Evolutionary conservation across 495 filamentous ascomycete genomes (phyloP).

Genomic region (Entonaema liquescens): DNA sequence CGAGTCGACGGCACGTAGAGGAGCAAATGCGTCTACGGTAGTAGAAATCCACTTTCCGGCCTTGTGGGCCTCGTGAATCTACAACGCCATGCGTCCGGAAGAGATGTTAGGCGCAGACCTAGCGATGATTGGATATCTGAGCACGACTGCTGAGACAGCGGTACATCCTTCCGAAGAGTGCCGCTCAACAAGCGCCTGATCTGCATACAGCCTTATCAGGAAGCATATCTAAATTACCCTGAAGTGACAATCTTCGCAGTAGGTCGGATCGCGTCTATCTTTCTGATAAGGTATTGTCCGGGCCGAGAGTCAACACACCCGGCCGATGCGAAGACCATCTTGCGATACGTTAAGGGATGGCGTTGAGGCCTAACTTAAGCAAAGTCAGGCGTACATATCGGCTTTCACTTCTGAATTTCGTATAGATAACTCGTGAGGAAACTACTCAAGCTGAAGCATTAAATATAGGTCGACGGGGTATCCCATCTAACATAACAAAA

Average conservation of each 20-base stretch:
- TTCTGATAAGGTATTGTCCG: neutral
- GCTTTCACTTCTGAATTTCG: neutral
- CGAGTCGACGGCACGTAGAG: neutral
- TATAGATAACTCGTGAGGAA: neutral
- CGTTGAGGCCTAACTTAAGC: neutral
- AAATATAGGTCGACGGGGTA: neutral
- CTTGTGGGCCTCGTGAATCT: conserved; percentile 8
- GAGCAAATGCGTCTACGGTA: conserved; percentile 7
- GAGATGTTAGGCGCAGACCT: conserved; percentile 30
- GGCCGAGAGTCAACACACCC: neutral
- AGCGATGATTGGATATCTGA: conserved; percentile 34
- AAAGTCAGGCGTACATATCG: neutral
- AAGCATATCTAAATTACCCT: neutral
- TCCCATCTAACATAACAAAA: neutral
- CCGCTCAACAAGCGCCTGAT: conserved; percentile 36
- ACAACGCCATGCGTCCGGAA: conserved; percentile 5
- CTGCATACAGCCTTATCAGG: conserved; percentile 1
- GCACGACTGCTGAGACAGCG: conserved; percentile 34
- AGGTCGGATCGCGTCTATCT: neutral
- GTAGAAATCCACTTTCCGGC: conserved; percentile 17
- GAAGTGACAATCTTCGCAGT: neutral
- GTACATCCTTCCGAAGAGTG: conserved; percentile 35
- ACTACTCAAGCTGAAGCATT: neutral
- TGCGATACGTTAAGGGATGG: neutral
- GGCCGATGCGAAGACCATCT: neutral